Evolutionary conservation across 2,329 filamentous ascomycete species (phyloP), one percentile per base, ranked within the genome.

Genomic region (Phoma sp.): DNA sequence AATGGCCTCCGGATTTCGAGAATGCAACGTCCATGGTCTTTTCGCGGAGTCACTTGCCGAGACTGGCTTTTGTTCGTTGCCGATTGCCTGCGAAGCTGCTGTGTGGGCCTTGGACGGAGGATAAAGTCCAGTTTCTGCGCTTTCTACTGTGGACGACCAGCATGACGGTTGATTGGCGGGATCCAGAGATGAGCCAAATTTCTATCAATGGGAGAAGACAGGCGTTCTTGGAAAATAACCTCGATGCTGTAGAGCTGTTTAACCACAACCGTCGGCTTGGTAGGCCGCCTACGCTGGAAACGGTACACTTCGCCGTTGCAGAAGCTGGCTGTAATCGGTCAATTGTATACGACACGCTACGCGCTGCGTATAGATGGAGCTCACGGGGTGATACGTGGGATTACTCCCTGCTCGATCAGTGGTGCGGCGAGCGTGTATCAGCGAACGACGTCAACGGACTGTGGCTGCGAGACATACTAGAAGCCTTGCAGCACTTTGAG

Each of bases 221-320:
- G 21, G 72, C 72, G 1, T 64, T 75, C 12, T 46, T 67, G 2
- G 61, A 69, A 19, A 39, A 45, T 1, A 72, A 70, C 25, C 60
- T 73, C 1, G 70, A 68, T n/a, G 72, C 63, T 5, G 70, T 75
- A 6, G 67, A 73, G 40, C 57, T 73, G 0, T 73, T 74, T 57
- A 72, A 73, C 32, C 66, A 73, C 32, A 71, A 72, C 31, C 61
- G 71, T 9, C 61, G 71, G 1, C 61, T 75, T 2, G 72, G 71
- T 0, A 67, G 62, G 48, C 43, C 62, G 2, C 67, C 72, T 2
- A 51, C 33, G 6, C 29, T 73, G 12, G 58, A 61, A 7, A 61
- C 51, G 8, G 60, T 75, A 0, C 51, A 49, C 4, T 72, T 70
- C 19, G 67, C 71, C 4, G 68, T 73, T 3, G 45, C 66, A 2